Conservation (phyloP, 2,329 filamentous ascomycete species). For the Neofusicoccum sp. region DNA sequence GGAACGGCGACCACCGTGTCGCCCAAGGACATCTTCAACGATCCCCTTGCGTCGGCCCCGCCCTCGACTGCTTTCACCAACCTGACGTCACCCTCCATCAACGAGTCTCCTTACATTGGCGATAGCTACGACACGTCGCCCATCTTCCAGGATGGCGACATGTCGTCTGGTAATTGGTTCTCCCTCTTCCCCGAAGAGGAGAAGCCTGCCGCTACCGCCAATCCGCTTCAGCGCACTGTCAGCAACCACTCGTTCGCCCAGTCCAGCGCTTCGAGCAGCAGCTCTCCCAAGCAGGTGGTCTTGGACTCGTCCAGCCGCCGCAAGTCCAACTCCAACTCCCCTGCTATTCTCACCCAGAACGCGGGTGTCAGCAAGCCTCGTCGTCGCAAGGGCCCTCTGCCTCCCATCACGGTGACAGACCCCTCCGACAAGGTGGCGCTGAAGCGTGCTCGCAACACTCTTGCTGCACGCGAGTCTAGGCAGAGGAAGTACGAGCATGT, state of each 20-base stretch:
- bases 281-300: constrained; percentile 36
- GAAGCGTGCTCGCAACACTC: constrained; percentile 92
- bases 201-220: constrained; percentile 34
- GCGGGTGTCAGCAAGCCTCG: constrained; percentile 70
- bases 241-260: constrained; percentile 41
- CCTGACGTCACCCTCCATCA: constrained; percentile 78
- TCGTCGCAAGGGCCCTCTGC: constrained; percentile 78
- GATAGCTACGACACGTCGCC: constrained; percentile 79
- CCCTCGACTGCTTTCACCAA: constrained; percentile 82
- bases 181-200: constrained; percentile 67
- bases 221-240: constrained; percentile 45
- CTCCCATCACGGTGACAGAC: constrained; percentile 73
- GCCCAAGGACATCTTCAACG: constrained; percentile 77
- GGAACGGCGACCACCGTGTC: constrained; percentile 67
- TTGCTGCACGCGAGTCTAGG: constrained; percentile 90
- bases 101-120: constrained; percentile 73
- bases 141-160: constrained; percentile 63
- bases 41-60: constrained; percentile 73
- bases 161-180: constrained; percentile 67
- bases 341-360: constrained; percentile 61
- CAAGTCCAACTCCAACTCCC: constrained; percentile 46
- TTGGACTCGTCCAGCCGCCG: constrained; percentile 35
- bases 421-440: constrained; percentile 73
- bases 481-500: constrained; percentile 80
- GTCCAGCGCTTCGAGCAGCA: constrained; percentile 39